Evolutionary conservation across 2,329 filamentous ascomycete species (phyloP), one percentile per base, ranked within the genome.

Genomic region (Pseudogymnoascus sp.): DNA sequence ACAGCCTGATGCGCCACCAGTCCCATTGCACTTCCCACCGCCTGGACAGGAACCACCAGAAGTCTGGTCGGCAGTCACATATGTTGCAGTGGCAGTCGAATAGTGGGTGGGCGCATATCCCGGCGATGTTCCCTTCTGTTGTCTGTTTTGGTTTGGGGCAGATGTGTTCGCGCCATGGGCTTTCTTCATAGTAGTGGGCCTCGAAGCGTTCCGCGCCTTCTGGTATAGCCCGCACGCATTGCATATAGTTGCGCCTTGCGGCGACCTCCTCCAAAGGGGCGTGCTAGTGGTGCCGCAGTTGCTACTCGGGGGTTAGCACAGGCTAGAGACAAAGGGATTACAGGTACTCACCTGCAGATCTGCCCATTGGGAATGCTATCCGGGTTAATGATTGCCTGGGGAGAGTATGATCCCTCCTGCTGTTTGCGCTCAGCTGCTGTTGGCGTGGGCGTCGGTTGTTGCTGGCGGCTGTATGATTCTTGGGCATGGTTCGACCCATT

Each of bases 181-280:
- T 65, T 92, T 88, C 77, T 96, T 97, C 63, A 97, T 79, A 69
- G 92, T 96, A 5, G 91, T 94, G 12, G 94, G 94, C 60, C 94
- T 86, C 69, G 91, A 86, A 65, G 93, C 89, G 73, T 97, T 97
- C 67, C 94, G 86, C 8, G 93, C 92, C 75, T 97, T 97, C 66
- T 91, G 81, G 74, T 99, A 99, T 14, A 99, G 82, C 42, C 94
- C 94, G 72, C 94, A 99, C 5, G 94, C 94, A 76, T 99, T 99
- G 78, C 94, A 99, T 64, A 99, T 97, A 28, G 92, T 97, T 62
- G 91, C 89, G 30, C 94, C 94, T 70, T 92, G 87, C 0, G 93
- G 93, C 14, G 93, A 96, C 71, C 94, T 85, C 72, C 94, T 86
- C 94, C 94, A 99, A 38, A 99, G 78, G 23, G 94, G 94, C 55